phyloP scores from a whole-genome alignment of 352 stramenopile genomes.

The Blastocystis sp. region DNA sequence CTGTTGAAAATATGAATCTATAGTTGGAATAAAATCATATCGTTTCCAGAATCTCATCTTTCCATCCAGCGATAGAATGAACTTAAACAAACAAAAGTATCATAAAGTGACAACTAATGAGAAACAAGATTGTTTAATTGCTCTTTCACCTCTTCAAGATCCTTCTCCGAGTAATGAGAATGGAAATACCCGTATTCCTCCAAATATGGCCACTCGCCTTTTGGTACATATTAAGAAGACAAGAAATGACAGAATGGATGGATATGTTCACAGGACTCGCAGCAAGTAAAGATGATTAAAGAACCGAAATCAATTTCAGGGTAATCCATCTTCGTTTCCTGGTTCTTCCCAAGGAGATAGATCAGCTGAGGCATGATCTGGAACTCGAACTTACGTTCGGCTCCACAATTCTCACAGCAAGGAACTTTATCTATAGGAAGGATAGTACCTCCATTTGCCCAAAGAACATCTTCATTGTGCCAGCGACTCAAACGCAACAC shows the following conservation, averaged over 20 bases:
- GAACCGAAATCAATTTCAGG: conserved; percentile 64
- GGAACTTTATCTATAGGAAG: background rate
- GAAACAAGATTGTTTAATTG: conserved; percentile 5
- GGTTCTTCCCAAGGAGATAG: conserved; percentile 37
- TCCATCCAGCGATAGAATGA: background rate
- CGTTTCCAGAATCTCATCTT: background rate
- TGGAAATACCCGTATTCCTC: conserved; percentile 50
- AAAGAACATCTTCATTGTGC: conserved; percentile 58
- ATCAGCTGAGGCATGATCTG: conserved; percentile 67
- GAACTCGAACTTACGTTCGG: conserved; percentile 56
- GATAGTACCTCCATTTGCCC: conserved; percentile 19
- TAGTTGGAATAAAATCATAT: background rate
- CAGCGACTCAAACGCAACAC: conserved; percentile 43
- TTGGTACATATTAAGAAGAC: background rate
- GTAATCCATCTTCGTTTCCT: background rate
- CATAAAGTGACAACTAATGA: background rate
- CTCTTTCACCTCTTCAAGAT: conserved; percentile 57
- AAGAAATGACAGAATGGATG: background rate
- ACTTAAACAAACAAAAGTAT: background rate
- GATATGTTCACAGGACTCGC: conserved; percentile 51
- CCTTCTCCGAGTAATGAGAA: conserved; percentile 60
- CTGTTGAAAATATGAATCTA: conserved; percentile 47
- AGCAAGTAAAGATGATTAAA: conserved; percentile 60
- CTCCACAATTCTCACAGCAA: conserved; percentile 7
- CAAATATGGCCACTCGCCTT: background rate